These are phyloP conservation scores for Aspergillus neotritici DNA, from an alignment of 2,329 filamentous ascomycete species.

Conservation along the genomic window DNA sequence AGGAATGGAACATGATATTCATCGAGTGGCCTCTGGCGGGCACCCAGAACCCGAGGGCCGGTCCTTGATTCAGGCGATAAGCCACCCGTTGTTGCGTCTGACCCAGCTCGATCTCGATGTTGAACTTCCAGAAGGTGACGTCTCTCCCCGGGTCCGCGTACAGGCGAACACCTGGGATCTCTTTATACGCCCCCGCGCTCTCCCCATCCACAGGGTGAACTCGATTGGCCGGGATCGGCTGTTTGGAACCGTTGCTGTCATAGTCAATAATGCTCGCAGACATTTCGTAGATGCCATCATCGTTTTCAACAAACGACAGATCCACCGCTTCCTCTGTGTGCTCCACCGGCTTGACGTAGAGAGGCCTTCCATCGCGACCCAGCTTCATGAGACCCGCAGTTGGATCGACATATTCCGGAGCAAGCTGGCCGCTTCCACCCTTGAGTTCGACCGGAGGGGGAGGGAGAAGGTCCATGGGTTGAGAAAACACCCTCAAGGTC, in stretches of 20 bases:
- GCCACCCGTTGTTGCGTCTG: constrained; percentile 77
- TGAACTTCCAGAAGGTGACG: constrained; percentile 96
- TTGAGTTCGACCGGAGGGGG: constrained; percentile 67
- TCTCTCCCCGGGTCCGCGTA: constrained; percentile 80
- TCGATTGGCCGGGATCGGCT: constrained; percentile 45
- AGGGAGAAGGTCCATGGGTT: constrained; percentile 75
- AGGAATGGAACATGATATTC: constrained; percentile 99
- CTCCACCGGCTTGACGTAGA: constrained; percentile 87
- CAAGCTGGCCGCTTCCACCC: constrained; percentile 55
- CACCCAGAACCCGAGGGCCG: constrained; percentile 89
- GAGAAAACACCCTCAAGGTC: constrained; percentile 75
- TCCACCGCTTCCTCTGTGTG: constrained; percentile 73
- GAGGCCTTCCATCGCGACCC: constrained; percentile 73
- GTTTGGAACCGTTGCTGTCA: constrained; percentile 32
- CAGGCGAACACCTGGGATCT: constrained; percentile 74
- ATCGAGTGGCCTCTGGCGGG: constrained; percentile 77
- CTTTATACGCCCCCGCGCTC: constrained; percentile 71
- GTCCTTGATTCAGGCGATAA: constrained; percentile 90
- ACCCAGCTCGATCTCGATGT: constrained; percentile 81
- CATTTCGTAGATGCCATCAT: constrained; percentile 75
- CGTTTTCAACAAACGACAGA: constrained; percentile 71
- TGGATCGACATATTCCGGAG: constrained; percentile 79
- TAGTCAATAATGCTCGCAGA: constrained; percentile 44
- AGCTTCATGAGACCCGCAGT: constrained; percentile 82
- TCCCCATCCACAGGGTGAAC: constrained; percentile 62